Base-by-base conservation (phyloP, 106 monocot genomes). In the Vanilla planifolia region DNA sequence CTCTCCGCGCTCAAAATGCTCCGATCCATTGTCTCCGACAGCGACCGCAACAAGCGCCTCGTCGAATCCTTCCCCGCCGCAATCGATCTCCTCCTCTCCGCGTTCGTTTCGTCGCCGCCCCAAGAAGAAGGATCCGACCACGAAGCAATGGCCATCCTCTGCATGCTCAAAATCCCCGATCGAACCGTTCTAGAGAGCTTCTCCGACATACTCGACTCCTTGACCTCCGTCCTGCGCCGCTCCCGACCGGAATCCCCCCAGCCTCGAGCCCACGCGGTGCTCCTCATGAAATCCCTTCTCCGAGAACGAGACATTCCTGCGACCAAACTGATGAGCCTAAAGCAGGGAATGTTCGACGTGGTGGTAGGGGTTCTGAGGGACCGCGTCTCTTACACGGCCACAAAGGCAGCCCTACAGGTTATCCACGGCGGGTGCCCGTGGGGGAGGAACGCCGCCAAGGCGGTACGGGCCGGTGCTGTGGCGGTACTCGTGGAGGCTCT, bases 21-120 rank as follows among this genome's bases (percentile, higher is more conserved):
- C 29, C 1, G 8, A 0, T 4, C 6, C 0, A 28, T 53, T 1
- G 32, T 53, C 28, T 28, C 53, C 53, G 14, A 20, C 30, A 35
- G 85, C 60, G 89, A 94, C 69, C 70, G 83, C 35, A 79, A 66
- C 59, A 89, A 94, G 62, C 55, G 74, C 17, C 19, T 80, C 26
- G 11, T 40, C 40, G 40, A 40, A 40, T 1, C n/a, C 79, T 92
- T 33, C 45, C 50, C 57, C 58, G 75, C 51, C 40, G 59, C 72
- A 30, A 34, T 68, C 43, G 76, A 71, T 27, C 68, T 14, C 51
- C n/a, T 64, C 46, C 40, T 53, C 42, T 84, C 50, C 62, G 81
- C 13, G 62, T 89, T 33, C 90, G 82, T 0, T 85, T 85, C 1
- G 51, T 75, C 5, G 81, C 83, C 2, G 89, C 85, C 20, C 85